phyloP scores from a whole-genome alignment of 805 yeast species.

The Candida chauliodis region DNA sequence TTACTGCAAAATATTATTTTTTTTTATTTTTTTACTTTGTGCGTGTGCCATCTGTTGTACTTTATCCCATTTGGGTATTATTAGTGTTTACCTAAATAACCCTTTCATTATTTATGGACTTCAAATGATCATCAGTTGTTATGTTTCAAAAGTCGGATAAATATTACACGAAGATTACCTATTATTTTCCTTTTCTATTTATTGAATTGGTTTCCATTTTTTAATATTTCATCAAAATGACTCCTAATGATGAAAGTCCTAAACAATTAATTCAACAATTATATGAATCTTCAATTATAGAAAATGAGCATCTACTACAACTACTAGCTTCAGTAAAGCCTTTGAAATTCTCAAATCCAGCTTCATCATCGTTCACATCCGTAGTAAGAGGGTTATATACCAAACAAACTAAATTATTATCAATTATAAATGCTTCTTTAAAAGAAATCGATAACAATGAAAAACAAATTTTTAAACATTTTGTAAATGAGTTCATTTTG shows the following conservation, averaged over 20 bases:
- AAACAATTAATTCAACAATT: constrained; percentile 6
- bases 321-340: constrained; percentile 34
- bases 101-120: constrained; percentile 1
- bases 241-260: neutral
- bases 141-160: neutral
- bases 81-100: neutral
- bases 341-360: constrained; percentile 18
- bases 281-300: constrained; percentile 4
- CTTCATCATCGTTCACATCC: constrained; percentile 22
- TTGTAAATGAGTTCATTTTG: constrained; percentile 35
- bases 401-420: constrained; percentile 28
- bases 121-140: no score
- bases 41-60: no score
- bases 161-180: neutral
- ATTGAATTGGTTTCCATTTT: no score
- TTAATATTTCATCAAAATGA: neutral
- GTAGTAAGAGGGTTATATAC: constrained; percentile 40
- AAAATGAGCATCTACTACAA: constrained; percentile 31
- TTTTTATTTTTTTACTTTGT: no score
- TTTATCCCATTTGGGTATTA: neutral
- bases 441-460: constrained; percentile 17
- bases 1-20: no score
- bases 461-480: constrained; percentile 28
- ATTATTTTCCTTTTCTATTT: no score
- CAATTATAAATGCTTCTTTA: constrained; percentile 15